Percentiles rank a stretch among this genome's conserved stretches.
phyloP scores from a whole-genome alignment of 2,329 filamentous ascomycete species.

The Sporothrix humicola region DNA sequence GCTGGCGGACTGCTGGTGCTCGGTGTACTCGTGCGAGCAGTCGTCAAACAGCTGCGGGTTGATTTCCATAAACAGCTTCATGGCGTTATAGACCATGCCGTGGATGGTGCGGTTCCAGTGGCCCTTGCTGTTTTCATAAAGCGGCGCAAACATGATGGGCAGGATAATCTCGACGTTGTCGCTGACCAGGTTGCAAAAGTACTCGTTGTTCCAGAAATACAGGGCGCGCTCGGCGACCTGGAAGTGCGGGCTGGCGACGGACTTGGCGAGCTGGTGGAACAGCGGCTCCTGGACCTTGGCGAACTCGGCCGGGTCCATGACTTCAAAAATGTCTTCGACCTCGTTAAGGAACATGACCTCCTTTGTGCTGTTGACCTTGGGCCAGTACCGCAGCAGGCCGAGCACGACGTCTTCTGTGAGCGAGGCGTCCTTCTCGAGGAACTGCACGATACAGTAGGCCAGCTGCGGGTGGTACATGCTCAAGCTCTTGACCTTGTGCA shows the following conservation, averaged over 20 bases:
- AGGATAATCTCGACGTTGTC: conserved; percentile 98
- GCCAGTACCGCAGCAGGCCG: conserved; percentile 94
- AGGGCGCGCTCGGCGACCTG: conserved; percentile 96
- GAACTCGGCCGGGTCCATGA: conserved; percentile 98
- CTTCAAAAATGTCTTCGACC: conserved; percentile 98
- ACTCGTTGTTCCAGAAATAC: conserved; percentile 99
- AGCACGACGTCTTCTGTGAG: conserved; percentile 98
- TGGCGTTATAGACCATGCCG: conserved; percentile 99
- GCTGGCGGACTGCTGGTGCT: conserved; percentile 91
- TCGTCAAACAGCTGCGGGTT: conserved; percentile 98
- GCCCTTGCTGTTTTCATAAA: conserved; percentile 98
- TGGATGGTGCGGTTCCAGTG: conserved; percentile 99
- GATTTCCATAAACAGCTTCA: conserved; percentile 99
- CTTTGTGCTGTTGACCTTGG: conserved; percentile 99
- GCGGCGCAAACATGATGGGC: conserved; percentile 97
- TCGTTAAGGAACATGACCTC: conserved; percentile 99
- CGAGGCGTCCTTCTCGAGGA: conserved; percentile 95
- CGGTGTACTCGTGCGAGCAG: conserved; percentile 97
- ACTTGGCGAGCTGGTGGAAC: conserved; percentile 97
- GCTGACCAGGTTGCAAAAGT: conserved; percentile 98
- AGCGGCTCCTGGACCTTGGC: conserved; percentile 97
- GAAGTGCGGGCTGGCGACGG: conserved; percentile 97
- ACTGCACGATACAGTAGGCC: conserved; percentile 98
- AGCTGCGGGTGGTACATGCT: conserved; percentile 99
- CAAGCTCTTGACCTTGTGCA: conserved; percentile 98